Evolutionary conservation across 139 green algal genomes (phyloP).

Genomic region (Picochlorum sp.): DNA sequence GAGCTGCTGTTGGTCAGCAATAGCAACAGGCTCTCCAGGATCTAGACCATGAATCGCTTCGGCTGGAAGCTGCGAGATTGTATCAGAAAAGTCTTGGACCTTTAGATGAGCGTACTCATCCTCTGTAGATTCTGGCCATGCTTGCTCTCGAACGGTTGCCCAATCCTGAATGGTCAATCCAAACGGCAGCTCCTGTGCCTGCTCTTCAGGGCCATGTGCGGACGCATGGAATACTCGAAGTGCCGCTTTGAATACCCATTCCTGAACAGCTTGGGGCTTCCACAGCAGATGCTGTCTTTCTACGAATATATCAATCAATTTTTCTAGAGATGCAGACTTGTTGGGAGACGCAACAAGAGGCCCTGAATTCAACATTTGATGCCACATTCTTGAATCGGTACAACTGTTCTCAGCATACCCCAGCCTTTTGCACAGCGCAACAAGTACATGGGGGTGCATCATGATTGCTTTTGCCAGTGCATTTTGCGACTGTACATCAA

Average conservation of each 20-base stretch:
- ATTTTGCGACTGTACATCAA: too few relatives aligned
- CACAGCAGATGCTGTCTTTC: conserved; percentile 76
- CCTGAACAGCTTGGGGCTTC: conserved; percentile 58
- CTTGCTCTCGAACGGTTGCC: conserved; percentile 25
- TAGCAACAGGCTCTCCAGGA: neutral
- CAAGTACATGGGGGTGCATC: conserved; percentile 64
- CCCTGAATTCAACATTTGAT: conserved; percentile 29
- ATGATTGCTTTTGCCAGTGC: conserved; percentile 52
- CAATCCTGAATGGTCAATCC: conserved; percentile 36
- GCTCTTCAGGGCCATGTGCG: neutral
- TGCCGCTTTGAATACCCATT: conserved; percentile 39
- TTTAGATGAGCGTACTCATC: conserved; percentile 68
- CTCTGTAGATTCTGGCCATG: conserved; percentile 21
- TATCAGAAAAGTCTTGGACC: conserved; percentile 69
- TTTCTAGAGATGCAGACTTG: conserved; percentile 42
- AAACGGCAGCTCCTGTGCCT: neutral
- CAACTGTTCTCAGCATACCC: conserved; percentile 38
- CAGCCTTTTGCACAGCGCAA: conserved; percentile 38
- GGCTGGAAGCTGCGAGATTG: conserved; percentile 45
- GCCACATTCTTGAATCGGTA: conserved; percentile 33
- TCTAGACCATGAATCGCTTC: conserved; percentile 31
- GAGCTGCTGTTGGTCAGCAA: neutral
- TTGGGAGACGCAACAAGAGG: conserved; percentile 30
- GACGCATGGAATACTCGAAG: conserved; percentile 17
- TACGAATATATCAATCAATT: conserved; percentile 72